Base-by-base conservation (phyloP, 176 grass and related monocot genomes). In the Carex pumila region DNA sequence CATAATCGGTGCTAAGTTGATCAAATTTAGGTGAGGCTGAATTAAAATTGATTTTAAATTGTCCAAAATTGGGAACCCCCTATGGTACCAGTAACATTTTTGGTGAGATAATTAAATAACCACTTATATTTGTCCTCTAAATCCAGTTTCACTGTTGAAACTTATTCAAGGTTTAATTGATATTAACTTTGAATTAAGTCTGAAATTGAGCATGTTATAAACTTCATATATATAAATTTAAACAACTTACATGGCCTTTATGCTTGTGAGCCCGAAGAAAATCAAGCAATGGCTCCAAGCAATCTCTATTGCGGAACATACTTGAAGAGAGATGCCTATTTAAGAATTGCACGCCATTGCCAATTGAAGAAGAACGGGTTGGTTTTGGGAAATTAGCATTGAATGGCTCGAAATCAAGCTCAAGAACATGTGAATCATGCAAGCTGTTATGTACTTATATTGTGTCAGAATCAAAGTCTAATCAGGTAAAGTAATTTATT, bases 401-500 rank as follows among this genome's bases (percentile, higher is more conserved):
- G 87, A 98, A 98, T 85, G 96, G 93, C 85, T 93, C 93, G 0
- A 98, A 95, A 49, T 98, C 96, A 83, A 98, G 93, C 85, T 98
- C 96, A 12, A 98, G 91, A 45, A 83, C 18, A 82, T 90, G 90
- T 4, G 79, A 84, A 85, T 93, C 73, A 5, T 90, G 85, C 41
- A 36, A 2, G 71, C 92, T 94, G 58, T 41, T 45, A 76, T 57
- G 83, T 41, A 78, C 55, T 67, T 6, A 81, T 43, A 61, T 69
- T 56, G 79, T 65, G 6, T 88, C 60, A 73, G 73, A 77, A 77
- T 71, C 73, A 77, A 77, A 77, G 50, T 17, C 2, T 32, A 15
- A 56, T 32, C 5, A 77, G 50, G 49, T 75, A 53, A 15, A 71
- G n/a, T 25, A 29, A 21, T 25, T 62, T 21, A 21, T 75, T 75